phyloP scores from a whole-genome alignment of 441 rosid genomes.

The Gossypium davidsonii region DNA sequence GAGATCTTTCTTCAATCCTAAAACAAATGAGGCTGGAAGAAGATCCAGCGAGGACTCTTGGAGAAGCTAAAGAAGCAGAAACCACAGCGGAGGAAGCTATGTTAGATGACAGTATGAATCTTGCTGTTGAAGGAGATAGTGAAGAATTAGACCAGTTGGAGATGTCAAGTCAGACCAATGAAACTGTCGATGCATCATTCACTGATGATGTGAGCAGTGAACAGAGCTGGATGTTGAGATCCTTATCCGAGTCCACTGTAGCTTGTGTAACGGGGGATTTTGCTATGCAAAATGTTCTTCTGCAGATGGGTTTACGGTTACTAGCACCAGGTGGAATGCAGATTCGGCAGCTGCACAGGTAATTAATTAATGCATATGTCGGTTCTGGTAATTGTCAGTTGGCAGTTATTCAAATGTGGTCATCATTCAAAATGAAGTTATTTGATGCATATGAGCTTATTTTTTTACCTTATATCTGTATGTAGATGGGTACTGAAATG shows the following conservation, averaged over 20 bases:
- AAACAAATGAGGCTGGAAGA: constrained; percentile 66
- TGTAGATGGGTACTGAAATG: constrained; percentile 87
- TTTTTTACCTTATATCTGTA: constrained; percentile 2
- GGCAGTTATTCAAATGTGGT: neutral
- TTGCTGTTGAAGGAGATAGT: constrained; percentile 25
- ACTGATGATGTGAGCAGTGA: constrained; percentile 72
- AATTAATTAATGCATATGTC: neutral
- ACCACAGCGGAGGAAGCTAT: constrained; percentile 9
- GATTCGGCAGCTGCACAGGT: constrained; percentile 84
- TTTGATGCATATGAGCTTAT: neutral
- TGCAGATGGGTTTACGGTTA: constrained; percentile 90
- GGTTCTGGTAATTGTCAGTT: neutral
- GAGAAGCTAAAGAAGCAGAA: constrained; percentile 28
- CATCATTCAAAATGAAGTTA: neutral
- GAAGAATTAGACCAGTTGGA: constrained; percentile 41
- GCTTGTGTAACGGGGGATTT: constrained; percentile 89
- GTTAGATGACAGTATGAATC: constrained; percentile 6
- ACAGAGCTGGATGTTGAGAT: constrained; percentile 78
- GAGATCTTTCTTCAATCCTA: constrained; percentile 38
- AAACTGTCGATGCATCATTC: constrained; percentile 40
- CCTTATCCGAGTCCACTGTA: constrained; percentile 80
- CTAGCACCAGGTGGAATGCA: constrained; percentile 89
- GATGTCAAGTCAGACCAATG: constrained; percentile 46
- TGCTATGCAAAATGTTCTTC: constrained; percentile 94
- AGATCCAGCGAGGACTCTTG: constrained; percentile 34